Evolutionary conservation across 2,329 filamentous ascomycete species (phyloP).

Genomic region (Scedosporium apiospermum): DNA sequence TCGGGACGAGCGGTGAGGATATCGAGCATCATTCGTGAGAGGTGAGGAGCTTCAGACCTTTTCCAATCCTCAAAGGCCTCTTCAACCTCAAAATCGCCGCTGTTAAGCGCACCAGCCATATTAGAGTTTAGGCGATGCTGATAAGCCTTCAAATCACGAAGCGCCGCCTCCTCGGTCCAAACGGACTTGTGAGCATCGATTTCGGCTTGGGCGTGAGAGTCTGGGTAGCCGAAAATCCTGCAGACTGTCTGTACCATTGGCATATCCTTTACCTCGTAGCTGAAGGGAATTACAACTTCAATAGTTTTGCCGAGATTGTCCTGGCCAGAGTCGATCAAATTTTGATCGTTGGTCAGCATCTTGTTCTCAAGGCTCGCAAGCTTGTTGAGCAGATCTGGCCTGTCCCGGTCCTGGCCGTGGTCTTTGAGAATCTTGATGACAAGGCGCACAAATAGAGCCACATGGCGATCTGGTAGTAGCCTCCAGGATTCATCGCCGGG

Average conservation of each 20-base stretch:
- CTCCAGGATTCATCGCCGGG: constrained; percentile 84
- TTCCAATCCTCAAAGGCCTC: constrained; percentile 88
- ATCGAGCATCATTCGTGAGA: constrained; percentile 89
- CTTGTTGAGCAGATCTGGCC: constrained; percentile 72
- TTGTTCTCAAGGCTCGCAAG: constrained; percentile 83
- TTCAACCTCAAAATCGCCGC: constrained; percentile 81
- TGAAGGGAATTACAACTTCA: constrained; percentile 75
- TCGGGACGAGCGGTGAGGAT: constrained; percentile 81
- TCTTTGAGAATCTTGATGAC: constrained; percentile 72
- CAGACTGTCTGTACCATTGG: constrained; percentile 80
- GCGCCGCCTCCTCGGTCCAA: constrained; percentile 87
- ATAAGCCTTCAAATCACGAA: constrained; percentile 88
- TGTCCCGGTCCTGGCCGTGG: constrained; percentile 75
- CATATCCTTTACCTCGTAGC: constrained; percentile 96
- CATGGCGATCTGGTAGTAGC: constrained; percentile 82
- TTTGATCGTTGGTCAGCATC: constrained; percentile 86
- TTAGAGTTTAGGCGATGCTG: constrained; percentile 80
- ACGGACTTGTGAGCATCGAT: constrained; percentile 69
- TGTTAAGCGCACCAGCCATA: constrained; percentile 65
- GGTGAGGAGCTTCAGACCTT: constrained; percentile 73
- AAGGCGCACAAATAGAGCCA: constrained; percentile 87
- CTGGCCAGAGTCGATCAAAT: constrained; percentile 42
- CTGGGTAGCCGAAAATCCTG: constrained; percentile 72
- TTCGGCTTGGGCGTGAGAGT: constrained; percentile 74
- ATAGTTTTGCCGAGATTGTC: constrained; percentile 41